A percentile compares a stretch with the other conserved stretches of the same genome.
Conservation (phyloP, 1,284 basidiomycete species). For the Tylopilus orsonianus region DNA sequence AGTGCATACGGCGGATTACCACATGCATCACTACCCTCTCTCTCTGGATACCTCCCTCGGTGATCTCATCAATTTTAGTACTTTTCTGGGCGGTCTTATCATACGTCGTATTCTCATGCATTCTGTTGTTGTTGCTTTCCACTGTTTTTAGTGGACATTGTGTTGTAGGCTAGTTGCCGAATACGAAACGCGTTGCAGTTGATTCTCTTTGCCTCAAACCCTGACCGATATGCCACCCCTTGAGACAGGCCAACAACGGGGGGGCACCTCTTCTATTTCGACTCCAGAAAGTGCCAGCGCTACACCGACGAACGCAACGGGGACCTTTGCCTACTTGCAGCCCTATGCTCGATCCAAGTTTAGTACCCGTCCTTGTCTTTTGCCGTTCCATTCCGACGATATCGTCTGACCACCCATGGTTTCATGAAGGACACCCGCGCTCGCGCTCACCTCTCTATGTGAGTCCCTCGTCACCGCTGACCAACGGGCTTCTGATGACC, state of each 20-base stretch:
- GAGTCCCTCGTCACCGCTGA: slow-evolving; percentile 8
- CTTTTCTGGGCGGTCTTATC: slow-evolving; percentile 1
- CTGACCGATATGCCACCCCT: no score
- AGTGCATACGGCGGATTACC: neutral
- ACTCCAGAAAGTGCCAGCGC: neutral
- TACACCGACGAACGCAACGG: slow-evolving; percentile 21
- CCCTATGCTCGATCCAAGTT: slow-evolving; percentile 35
- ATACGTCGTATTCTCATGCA: slow-evolving; percentile 10
- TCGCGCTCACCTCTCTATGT: slow-evolving; percentile 34
- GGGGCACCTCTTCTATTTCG: neutral
- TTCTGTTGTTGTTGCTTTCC: slow-evolving; percentile 13
- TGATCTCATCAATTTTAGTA: neutral
- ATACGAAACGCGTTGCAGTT: no score
- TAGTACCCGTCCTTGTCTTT: slow-evolving; percentile 19
- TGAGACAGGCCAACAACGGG: slow-evolving; percentile 15
- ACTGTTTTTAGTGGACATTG: slow-evolving; percentile 1
- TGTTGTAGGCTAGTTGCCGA: slow-evolving; percentile 12
- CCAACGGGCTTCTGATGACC: neutral
- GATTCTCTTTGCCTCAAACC: no score
- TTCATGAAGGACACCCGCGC: slow-evolving; percentile 23
- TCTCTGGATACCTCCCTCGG: slow-evolving; percentile 5
- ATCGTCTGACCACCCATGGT: slow-evolving; percentile 16
- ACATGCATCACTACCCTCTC: slow-evolving; percentile 11
- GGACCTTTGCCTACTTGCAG: slow-evolving; percentile 27
- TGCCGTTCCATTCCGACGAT: neutral